Base-by-base conservation (phyloP, 345 rosid genomes). In the Pelargonium nanum region DNA sequence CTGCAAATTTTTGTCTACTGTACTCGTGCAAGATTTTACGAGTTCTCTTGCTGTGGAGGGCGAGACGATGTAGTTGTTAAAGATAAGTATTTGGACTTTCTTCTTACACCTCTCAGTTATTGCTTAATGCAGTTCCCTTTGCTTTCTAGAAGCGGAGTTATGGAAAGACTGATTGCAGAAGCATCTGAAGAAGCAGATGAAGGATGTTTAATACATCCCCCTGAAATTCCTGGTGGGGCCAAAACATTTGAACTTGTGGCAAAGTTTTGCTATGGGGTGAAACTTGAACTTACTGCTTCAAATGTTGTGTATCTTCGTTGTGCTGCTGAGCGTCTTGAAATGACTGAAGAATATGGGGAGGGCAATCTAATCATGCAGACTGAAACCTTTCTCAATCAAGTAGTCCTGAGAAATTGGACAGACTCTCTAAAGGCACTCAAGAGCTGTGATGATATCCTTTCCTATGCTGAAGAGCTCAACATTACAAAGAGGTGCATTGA, bases 231-330 rank as follows among this genome's bases (percentile, higher is more conserved):
- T 34, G 96, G 96, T 4, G 89, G 92, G 40, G 84, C 89, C 68
- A 93, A 88, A 68, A 93, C 95, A 21, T 93, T 93, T 74, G 99
- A 93, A 70, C 95, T 87, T 58, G 78, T 93, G 30, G 96, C 95
- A 54, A 93, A 89, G 74, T 93, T 93, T 77, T 93, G 97, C 74
- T 93, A 93, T 6, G 97, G 97, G n/a, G 95, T 93, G 74, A 93
- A 89, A 74, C 95, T 93, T 17, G 97, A 93, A 58, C 87, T 89
- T 63, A 89, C 97, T 53, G 82, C 97, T 53, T 80, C 92, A 16
- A 93, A 93, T 71, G 90, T 90, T 55, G 92, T 84, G 20, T 82
- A 75, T 72, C 86, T 93, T 23, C 82, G 85, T 13, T 84, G 90
- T 74, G 96, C 95, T 58, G 89, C 97, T 63, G 92, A 93, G 75